A percentile compares a stretch with the other conserved stretches of the same genome.
phyloP scores from a whole-genome alignment of 2,329 filamentous ascomycete genomes.

The Alternaria sp. region DNA sequence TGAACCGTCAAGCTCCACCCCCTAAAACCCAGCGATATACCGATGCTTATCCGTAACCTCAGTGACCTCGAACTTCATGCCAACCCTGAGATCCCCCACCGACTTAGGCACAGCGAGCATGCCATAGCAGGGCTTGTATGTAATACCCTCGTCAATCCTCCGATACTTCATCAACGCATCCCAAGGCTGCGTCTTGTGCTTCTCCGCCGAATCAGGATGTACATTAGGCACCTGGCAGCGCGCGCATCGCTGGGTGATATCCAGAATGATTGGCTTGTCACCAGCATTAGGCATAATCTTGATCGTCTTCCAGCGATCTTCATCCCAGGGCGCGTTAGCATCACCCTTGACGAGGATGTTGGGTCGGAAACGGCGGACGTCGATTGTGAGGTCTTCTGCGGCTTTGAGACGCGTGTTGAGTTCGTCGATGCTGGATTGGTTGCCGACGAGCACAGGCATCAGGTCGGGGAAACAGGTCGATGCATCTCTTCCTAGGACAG shows the following conservation, averaged over 20 bases:
- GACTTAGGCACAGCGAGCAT: slow-evolving; percentile 69
- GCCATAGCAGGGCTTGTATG: slow-evolving; percentile 70
- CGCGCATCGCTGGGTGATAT: slow-evolving; percentile 65
- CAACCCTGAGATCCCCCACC: slow-evolving; percentile 62
- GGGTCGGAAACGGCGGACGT: slow-evolving; percentile 63
- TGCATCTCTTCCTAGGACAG: slow-evolving; percentile 61
- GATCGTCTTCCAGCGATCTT: slow-evolving; percentile 68
- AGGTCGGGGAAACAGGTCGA: slow-evolving; percentile 66
- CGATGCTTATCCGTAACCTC: slow-evolving; percentile 64
- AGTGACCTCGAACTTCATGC: slow-evolving; percentile 64
- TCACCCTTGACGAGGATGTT: slow-evolving; percentile 66
- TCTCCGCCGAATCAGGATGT: slow-evolving; percentile 65
- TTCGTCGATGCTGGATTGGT: slow-evolving; percentile 62
- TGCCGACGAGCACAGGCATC: slow-evolving; percentile 63
- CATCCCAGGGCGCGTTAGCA: slow-evolving; percentile 60
- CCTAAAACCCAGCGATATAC: slow-evolving; percentile 53
- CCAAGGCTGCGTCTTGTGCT: slow-evolving; percentile 67
- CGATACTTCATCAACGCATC: slow-evolving; percentile 66
- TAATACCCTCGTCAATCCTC: slow-evolving; percentile 65
- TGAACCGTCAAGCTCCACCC: background rate
- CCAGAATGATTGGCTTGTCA: slow-evolving; percentile 52
- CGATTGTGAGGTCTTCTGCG: slow-evolving; percentile 59
- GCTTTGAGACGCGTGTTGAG: slow-evolving; percentile 61
- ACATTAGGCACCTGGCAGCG: slow-evolving; percentile 70
- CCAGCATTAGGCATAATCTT: slow-evolving; percentile 45